Percentiles rank a stretch among this genome's conserved stretches.
Conservation (phyloP, 345 rosid species). For the Clausena lansium region DNA sequence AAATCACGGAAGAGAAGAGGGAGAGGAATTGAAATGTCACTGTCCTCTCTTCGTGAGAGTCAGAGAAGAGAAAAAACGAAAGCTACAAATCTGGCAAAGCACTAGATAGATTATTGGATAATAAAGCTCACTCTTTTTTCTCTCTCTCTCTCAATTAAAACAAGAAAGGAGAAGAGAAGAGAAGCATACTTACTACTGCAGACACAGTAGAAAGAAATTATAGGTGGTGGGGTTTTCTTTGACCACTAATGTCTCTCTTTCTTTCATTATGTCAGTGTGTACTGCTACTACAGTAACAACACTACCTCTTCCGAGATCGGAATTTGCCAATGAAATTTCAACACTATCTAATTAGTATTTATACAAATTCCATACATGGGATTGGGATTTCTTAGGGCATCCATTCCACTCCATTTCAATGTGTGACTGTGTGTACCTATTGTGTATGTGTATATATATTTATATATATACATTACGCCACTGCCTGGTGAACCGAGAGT, state of each 20-base stretch:
- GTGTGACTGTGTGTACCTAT: no score
- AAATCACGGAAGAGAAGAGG: conserved; percentile 15
- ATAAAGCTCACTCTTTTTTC: conserved; percentile 4
- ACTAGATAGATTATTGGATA: neutral
- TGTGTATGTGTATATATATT: no score
- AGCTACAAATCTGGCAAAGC: conserved; percentile 33
- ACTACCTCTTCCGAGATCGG: neutral
- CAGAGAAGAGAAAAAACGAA: conserved; percentile 31
- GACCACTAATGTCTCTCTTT: neutral
- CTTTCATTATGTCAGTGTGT: neutral
- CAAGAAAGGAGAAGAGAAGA: neutral
- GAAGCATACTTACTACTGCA: neutral
- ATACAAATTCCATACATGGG: no score
- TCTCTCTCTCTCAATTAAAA: conserved; percentile 4
- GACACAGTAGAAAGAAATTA: neutral
- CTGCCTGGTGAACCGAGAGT: no score
- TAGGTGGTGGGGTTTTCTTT: conserved; percentile 11
- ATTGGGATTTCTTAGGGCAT: no score
- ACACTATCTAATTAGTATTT: no score
- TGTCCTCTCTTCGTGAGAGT: conserved; percentile 33
- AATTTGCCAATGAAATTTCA: neutral
- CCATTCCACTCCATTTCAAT: no score
- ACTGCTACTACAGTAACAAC: neutral
- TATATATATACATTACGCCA: no score
- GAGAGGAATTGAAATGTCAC: conserved; percentile 24